A percentile compares a stretch with the other conserved stretches of the same genome.
Conservation (phyloP, 345 rosid species). For the Excoecaria cochinchinensis region DNA sequence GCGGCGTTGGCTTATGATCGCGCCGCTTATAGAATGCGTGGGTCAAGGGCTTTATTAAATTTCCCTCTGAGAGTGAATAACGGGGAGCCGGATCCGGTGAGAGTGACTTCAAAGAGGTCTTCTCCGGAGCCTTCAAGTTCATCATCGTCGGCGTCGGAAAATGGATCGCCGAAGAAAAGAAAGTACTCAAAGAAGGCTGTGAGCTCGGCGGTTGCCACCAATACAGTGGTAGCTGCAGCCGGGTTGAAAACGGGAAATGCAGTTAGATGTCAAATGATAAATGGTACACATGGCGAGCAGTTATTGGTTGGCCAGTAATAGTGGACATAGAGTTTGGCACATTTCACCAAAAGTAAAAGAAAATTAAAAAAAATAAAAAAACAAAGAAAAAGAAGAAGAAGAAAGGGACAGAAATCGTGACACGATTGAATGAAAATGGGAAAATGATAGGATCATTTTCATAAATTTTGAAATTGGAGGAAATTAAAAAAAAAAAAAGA, state of each 20-base stretch:
- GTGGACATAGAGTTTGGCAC: not conserved
- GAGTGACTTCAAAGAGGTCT: conserved; percentile 76
- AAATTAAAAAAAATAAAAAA: too few species aligned
- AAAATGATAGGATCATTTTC: conserved; percentile 1
- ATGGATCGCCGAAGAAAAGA: conserved; percentile 58
- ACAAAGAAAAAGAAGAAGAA: too few species aligned
- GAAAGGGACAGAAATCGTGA: too few species aligned
- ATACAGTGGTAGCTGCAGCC: conserved; percentile 11
- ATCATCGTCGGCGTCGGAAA: conserved; percentile 43
- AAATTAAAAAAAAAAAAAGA: not conserved
- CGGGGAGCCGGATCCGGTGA: conserved; percentile 94
- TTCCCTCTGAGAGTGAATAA: conserved; percentile 88
- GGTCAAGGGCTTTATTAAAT: conserved; percentile 85
- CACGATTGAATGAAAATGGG: too few species aligned
- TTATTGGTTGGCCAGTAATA: conserved; percentile 31
- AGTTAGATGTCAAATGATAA: conserved; percentile 38
- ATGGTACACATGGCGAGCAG: conserved; percentile 36
- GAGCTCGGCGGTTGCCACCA: conserved; percentile 16
- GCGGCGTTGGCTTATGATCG: conserved; percentile 96
- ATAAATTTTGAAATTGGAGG: not conserved
- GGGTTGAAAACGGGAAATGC: conserved; percentile 29
- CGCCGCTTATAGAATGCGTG: conserved; percentile 96
- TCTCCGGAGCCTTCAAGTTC: conserved; percentile 54
- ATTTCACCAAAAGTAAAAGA: not conserved
- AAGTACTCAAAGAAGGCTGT: conserved; percentile 32